Conservation (phyloP, 2,329 filamentous ascomycete species). For the Sclerotinia spermophila region DNA sequence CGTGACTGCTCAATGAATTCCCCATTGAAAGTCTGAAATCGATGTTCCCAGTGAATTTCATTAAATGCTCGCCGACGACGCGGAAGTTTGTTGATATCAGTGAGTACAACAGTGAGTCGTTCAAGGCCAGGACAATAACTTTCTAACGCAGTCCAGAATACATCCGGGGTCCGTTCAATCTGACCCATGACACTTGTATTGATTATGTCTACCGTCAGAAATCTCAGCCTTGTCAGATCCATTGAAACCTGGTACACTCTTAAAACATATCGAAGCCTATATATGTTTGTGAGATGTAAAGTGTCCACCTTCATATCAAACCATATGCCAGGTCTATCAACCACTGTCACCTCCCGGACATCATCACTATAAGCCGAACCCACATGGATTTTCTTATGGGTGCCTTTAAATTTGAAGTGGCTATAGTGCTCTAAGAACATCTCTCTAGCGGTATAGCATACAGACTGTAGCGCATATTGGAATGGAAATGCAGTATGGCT, state of each 20-base stretch:
- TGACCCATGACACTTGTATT: neutral
- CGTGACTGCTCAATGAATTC: neutral
- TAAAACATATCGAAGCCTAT: accelerated
- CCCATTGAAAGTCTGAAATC: neutral
- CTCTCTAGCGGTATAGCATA: neutral
- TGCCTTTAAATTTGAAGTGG: neutral
- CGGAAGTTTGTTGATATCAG: accelerated
- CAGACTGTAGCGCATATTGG: neutral
- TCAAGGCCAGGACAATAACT: neutral
- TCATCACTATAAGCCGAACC: too few species aligned
- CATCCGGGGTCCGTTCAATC: accelerated
- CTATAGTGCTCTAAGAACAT: neutral
- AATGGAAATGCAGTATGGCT: neutral
- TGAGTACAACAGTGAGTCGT: neutral
- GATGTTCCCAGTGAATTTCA: accelerated
- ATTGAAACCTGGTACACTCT: neutral
- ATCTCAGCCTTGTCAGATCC: neutral
- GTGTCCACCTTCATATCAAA: neutral
- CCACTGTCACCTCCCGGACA: neutral
- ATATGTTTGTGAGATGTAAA: neutral
- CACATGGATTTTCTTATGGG: neutral
- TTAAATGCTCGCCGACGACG: accelerated
- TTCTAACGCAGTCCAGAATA: neutral
- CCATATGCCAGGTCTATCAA: neutral
- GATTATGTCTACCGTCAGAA: neutral